These are phyloP conservation scores for Fusarium dimerum DNA, from an alignment of 2,329 filamentous ascomycete genomes.

Conservation along the genomic window DNA sequence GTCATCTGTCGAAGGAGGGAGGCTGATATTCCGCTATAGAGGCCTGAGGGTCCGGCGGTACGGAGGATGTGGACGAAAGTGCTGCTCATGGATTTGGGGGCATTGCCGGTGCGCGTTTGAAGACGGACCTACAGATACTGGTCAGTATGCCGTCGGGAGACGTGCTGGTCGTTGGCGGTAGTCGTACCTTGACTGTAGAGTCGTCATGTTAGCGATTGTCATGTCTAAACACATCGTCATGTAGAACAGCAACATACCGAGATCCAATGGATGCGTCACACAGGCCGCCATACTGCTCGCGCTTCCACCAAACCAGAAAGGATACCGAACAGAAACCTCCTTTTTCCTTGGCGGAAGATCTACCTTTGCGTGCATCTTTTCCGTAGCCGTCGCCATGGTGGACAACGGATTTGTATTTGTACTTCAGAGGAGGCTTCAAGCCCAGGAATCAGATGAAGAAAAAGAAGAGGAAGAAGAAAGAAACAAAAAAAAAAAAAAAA, in stretches of 20 bases:
- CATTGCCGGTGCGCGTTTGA: constrained; percentile 77
- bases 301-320: constrained; percentile 96
- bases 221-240: neutral
- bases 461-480: too few relatives aligned
- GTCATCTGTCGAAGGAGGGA: constrained; percentile 91
- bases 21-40: constrained; percentile 91
- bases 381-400: constrained; percentile 22
- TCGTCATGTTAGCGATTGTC: constrained; percentile 8
- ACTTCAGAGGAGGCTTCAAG: neutral
- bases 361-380: constrained; percentile 18
- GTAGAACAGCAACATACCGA: constrained; percentile 60
- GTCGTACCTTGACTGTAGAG: constrained; percentile 50
- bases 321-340: constrained; percentile 56
- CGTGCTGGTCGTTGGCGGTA: neutral
- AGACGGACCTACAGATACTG: constrained; percentile 67
- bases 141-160: constrained; percentile 12
- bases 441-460: too few relatives aligned
- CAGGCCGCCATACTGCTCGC: constrained; percentile 88
- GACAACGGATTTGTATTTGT: neutral
- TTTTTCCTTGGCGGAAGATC: constrained; percentile 40
- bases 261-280: constrained; percentile 90
- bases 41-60: constrained; percentile 72
- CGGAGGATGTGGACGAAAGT: constrained; percentile 83
- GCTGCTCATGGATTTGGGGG: constrained; percentile 77
- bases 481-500: too few relatives aligned